Base-by-base conservation (phyloP, 164 flowering plant species). In the Nelumbo lutea region DNA sequence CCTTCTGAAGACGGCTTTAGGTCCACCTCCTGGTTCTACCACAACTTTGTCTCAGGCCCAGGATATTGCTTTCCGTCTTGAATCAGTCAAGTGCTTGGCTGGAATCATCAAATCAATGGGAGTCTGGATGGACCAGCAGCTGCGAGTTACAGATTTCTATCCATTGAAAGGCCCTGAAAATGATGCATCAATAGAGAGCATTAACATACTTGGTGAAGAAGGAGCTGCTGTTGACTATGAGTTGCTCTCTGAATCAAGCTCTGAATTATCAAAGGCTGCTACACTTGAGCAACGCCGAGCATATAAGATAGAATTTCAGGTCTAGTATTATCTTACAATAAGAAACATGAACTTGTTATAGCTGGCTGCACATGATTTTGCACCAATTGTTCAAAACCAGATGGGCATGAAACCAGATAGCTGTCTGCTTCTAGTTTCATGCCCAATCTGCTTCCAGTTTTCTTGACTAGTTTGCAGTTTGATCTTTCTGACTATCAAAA, bases 101-200 rank as follows among this genome's bases (percentile, higher is more conserved):
- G 79, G 77, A 50, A 96, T 93, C 67, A 82, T 91, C 27, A 90
- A 82, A 80, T 88, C 96, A 59, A 96, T 93, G 97, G 98, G 97
- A 72, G 44, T 72, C 65, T 96, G 98, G 98, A 93, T 96, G 99
- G 95, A 93, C 81, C 96, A 89, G 62, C 98, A 96, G 70, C 68
- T 93, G 70, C 85, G 80, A 67, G 70, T 84, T 60, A 90, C 76
- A 11, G 92, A 91, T 41, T 67, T 68, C 3, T 68, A 73, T 79
- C 71, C 73, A 46, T 72, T 87, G 43, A 87, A 80, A 73, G 72
- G 70, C 66, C 71, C 78, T 69, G 93, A 93, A 46, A 78, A 59
- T 80, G 90, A 84, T 63, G 65, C 64, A 65, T 76, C 85, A 61
- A 38, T 68, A 4, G 99, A 95, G 56, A 84, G 58, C 72, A 79